Conservation (phyloP, 78 protist genomes). For the Isochrysis galbana region DNA sequence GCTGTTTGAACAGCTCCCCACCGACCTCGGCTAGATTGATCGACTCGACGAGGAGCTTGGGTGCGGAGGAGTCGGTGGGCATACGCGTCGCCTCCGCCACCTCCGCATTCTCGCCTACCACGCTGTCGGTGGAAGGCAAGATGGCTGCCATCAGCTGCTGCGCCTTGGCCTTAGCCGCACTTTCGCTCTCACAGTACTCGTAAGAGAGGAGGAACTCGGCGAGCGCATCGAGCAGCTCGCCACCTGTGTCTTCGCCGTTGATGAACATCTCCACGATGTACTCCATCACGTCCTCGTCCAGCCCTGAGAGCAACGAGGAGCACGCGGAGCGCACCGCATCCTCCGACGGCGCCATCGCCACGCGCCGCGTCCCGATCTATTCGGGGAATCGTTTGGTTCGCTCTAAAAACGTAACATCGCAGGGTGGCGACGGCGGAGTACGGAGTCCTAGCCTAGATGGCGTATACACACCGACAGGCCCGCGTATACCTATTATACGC, state of each 20-base stretch:
- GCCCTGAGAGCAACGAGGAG: conserved; percentile 7
- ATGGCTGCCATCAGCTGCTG: no score
- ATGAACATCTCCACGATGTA: conserved; percentile 6
- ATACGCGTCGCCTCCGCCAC: background rate
- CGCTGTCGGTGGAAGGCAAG: no score
- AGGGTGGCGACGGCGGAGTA: no score
- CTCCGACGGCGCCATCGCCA: no score
- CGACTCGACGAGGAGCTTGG: background rate
- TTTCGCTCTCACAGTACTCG: background rate
- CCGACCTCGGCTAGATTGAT: background rate
- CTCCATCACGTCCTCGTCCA: conserved; percentile 21
- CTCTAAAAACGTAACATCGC: no score
- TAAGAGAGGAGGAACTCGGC: background rate
- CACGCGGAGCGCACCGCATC: no score
- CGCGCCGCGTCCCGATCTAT: no score
- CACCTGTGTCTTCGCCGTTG: background rate
- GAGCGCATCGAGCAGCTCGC: background rate
- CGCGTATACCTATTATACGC: no score
- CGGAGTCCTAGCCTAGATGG: no score
- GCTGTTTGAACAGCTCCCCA: background rate
- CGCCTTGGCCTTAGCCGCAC: background rate
- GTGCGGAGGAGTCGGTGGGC: background rate
- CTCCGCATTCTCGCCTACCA: no score
- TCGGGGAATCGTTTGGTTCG: no score
- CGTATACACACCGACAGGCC: no score